phyloP scores from a whole-genome alignment of 2,329 filamentous ascomycete genomes.

The Arthrinium puccinioides region DNA sequence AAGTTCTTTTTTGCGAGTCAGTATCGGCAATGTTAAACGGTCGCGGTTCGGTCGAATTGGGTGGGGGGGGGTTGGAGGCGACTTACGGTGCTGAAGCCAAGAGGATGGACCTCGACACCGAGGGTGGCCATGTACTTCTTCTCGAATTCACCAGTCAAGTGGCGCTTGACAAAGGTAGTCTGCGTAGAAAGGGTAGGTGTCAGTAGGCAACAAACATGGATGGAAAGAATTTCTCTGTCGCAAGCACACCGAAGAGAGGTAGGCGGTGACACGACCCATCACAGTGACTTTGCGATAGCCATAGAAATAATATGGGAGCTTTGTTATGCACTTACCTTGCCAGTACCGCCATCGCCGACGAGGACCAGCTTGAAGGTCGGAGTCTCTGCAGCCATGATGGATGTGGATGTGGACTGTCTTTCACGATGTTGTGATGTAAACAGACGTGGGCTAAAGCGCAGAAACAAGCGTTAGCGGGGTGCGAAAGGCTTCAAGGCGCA shows the following conservation, averaged over 20 bases:
- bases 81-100: constrained; percentile 95
- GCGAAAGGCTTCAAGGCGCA: too few relatives aligned
- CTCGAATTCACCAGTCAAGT: constrained; percentile 99
- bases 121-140: constrained; percentile 99
- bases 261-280: neutral
- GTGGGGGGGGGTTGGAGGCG: constrained; percentile 16
- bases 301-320: neutral
- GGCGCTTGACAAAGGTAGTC: constrained; percentile 99
- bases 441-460: too few relatives aligned
- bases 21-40: too few relatives aligned
- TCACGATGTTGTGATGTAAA: constrained; percentile 30
- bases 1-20: constrained; percentile 58
- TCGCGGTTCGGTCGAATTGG: constrained; percentile 2
- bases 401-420: constrained; percentile 16
- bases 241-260: neutral
- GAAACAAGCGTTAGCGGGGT: constrained; percentile 19
- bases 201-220: neutral
- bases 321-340: constrained; percentile 66
- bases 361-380: constrained; percentile 99
- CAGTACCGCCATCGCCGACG: constrained; percentile 97
- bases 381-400: constrained; percentile 61
- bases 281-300: neutral
- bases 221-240: neutral
- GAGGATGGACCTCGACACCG: constrained; percentile 98
- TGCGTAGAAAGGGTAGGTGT: constrained; percentile 30